phyloP scores from a whole-genome alignment of 805 yeast genomes.

The Hanseniaspora vineae region DNA sequence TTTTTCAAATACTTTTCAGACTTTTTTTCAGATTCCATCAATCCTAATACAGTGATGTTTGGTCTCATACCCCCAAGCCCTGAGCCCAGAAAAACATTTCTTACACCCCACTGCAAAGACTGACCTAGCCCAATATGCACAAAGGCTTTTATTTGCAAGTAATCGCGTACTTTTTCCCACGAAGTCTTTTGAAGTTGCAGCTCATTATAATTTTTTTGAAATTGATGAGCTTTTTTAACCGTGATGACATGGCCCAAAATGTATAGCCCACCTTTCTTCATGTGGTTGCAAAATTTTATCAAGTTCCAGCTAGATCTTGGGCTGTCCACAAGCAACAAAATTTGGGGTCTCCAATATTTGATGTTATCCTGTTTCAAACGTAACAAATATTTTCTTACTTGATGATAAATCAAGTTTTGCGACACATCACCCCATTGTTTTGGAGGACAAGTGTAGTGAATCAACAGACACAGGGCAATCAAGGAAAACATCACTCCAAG shows the following conservation, averaged over 20 bases:
- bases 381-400: conserved; percentile 74
- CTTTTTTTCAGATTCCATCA: conserved; percentile 15
- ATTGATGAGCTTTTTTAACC: conserved; percentile 32
- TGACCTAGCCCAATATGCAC: conserved; percentile 88
- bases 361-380: conserved; percentile 83
- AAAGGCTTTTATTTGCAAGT: conserved; percentile 76
- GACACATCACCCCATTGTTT: conserved; percentile 98
- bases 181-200: conserved; percentile 61
- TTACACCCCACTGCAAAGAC: conserved; percentile 83
- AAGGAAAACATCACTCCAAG: conserved; percentile 56
- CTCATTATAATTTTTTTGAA: conserved; percentile 55
- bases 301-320: conserved; percentile 89
- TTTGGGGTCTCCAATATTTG: conserved; percentile 97
- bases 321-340: conserved; percentile 73
- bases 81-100: conserved; percentile 83
- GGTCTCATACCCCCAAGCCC: conserved; percentile 99
- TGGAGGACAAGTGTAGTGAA: conserved; percentile 88
- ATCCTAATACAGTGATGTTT: conserved; percentile 84
- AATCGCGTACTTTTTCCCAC: conserved; percentile 74
- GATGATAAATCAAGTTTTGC: conserved; percentile 89
- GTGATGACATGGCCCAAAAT: conserved; percentile 86
- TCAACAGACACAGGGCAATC: conserved; percentile 53
- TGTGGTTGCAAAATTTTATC: conserved; percentile 82
- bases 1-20: conserved; percentile 8
- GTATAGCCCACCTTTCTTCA: conserved; percentile 91